Conservation (phyloP, 2,329 filamentous ascomycete species). For the Lasiodiplodia theobromae region DNA sequence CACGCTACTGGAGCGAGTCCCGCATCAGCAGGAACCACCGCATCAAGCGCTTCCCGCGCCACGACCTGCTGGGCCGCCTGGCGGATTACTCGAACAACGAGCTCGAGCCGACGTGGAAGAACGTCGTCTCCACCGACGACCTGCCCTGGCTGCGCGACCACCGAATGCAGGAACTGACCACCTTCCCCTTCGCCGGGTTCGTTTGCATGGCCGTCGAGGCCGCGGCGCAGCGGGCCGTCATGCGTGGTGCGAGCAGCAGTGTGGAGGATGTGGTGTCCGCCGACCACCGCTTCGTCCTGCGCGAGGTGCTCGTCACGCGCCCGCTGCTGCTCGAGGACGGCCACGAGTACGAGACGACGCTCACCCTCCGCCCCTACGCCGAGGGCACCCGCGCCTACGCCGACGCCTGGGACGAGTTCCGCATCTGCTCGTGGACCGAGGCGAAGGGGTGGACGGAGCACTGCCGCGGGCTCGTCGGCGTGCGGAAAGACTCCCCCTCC, state of each 20-base stretch:
- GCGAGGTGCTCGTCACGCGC: constrained; percentile 8
- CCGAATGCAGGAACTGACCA: constrained; percentile 37
- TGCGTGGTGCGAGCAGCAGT: neutral
- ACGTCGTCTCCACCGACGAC: constrained; percentile 35
- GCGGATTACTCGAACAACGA: constrained; percentile 35
- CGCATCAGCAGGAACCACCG: constrained; percentile 29
- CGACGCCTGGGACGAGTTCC: constrained; percentile 29
- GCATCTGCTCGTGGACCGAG: constrained; percentile 19
- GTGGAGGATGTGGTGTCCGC: neutral
- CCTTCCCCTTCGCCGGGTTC: constrained; percentile 44
- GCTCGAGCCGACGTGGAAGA: constrained; percentile 33
- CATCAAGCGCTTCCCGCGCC: constrained; percentile 25
- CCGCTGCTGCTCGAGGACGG: constrained; percentile 28
- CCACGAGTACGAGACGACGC: constrained; percentile 1
- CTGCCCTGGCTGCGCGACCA: constrained; percentile 38
- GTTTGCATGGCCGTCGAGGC: constrained; percentile 43
- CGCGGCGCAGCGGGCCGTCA: constrained; percentile 9
- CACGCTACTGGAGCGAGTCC: constrained; percentile 33
- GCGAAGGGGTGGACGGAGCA: constrained; percentile 28
- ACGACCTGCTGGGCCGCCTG: constrained; percentile 39
- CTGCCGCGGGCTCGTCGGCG: constrained; percentile 26
- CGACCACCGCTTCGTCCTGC: constrained; percentile 17
- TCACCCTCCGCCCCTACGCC: constrained; percentile 10
- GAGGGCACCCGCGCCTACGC: constrained; percentile 22
- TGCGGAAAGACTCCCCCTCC: constrained; percentile 4